Evolutionary conservation across 306 rosid genomes (phyloP), one percentile per base, ranked within the genome.

Genomic region (Alnus glutinosa): DNA sequence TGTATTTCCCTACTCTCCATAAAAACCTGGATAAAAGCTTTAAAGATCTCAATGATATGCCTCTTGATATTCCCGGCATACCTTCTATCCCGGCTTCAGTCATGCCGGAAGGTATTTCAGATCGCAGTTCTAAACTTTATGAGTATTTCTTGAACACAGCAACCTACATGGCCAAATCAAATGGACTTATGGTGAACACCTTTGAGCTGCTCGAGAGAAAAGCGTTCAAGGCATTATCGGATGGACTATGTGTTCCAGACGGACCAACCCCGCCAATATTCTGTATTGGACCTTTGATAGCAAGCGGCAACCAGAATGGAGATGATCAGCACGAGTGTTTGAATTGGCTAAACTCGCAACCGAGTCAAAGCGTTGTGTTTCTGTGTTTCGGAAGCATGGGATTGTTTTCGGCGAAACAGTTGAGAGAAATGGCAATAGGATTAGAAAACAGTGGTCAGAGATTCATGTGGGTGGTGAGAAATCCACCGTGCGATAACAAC

Each of bases 341-440:
- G 78, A 76, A 55, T 8, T 89, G 93, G 97, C 81, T 91, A 4
- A 83, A 89, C 44, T 48, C 74, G 7, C 97, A 91, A 23, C 90
- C 97, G 13, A 76, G 72, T 70, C 73, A 64, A 52, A 83, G 89
- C n/a, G 97, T 91, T 1, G 88, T 89, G 48, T 83, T 89, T 10
- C 61, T 91, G 50, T 78, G 90, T 66, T 89, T 91, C 19, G 97
- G 97, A 18, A 89, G 93, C 83, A 18, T 89, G 63, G 92, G 97
- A 2, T 16, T 55, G 47, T 88, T 91, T 16, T 77, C 89, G 0
- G 71, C 5, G 34, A 55, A 34, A 3, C 92, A 89, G 23, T 14
- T 91, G 69, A 74, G 32, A 58, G 93, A 89, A 42, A 86, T 86
- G 6, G 92, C 97, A 0, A 2, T 57, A 44, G 97, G 92, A 44